These are phyloP conservation scores for Macrolepiota dolichaula DNA, from an alignment of 768 basidiomycete genomes.

Conservation along the genomic window DNA sequence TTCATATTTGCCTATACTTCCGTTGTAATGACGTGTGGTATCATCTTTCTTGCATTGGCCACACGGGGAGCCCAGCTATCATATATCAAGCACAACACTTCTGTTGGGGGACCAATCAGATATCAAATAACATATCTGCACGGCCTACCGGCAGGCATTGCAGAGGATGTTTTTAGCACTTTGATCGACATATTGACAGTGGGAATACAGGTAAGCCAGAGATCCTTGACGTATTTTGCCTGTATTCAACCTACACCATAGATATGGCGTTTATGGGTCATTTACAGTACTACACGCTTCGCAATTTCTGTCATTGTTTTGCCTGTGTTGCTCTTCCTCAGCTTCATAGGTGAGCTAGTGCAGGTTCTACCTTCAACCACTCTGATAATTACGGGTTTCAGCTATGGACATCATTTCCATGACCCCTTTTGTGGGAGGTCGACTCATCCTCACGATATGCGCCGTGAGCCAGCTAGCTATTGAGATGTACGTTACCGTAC, in stretches of 20 bases:
- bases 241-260: background rate
- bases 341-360: background rate
- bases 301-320: background rate
- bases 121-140: background rate
- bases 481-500: background rate
- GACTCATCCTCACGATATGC: background rate
- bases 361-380: background rate
- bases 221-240: background rate
- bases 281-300: background rate
- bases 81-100: background rate
- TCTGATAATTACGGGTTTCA: background rate
- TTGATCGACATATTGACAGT: background rate
- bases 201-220: background rate
- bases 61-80: background rate
- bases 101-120: background rate
- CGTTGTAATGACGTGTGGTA: background rate
- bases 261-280: background rate
- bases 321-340: background rate
- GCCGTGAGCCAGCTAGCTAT: background rate
- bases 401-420: background rate
- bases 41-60: background rate
- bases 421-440: background rate
- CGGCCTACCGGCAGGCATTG: background rate
- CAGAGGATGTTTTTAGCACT: background rate
- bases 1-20: background rate